phyloP scores from a whole-genome alignment of 192 early-diverging fungal genomes.

The Podila verticillata region DNA sequence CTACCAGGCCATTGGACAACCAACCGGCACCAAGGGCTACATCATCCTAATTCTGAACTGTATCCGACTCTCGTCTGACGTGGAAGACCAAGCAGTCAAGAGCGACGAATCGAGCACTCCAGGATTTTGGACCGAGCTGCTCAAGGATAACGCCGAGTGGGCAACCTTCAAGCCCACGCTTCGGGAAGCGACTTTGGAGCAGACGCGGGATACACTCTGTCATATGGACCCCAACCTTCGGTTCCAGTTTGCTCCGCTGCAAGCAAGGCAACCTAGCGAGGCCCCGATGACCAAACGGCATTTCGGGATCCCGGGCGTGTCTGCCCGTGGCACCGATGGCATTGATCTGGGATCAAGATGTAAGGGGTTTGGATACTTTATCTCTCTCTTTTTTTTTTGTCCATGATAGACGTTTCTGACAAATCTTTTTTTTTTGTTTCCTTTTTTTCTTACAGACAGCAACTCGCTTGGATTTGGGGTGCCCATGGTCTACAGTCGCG shows the following conservation, averaged over 20 bases:
- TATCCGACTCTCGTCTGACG: constrained; percentile 32
- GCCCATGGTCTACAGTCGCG: constrained; percentile 38
- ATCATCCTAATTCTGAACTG: constrained; percentile 47
- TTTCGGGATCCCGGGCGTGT: constrained; percentile 37
- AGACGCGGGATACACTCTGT: constrained; percentile 34
- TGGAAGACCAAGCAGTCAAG: constrained; percentile 5
- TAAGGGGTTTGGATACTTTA: too few species aligned
- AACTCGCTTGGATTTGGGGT: constrained; percentile 50
- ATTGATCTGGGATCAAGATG: constrained; percentile 47
- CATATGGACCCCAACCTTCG: constrained; percentile 42
- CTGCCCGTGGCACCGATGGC: constrained; percentile 39
- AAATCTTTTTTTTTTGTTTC: background rate
- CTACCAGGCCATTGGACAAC: constrained; percentile 10
- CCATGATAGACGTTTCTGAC: background rate
- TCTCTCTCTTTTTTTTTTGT: background rate
- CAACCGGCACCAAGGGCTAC: constrained; percentile 39
- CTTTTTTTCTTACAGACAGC: constrained; percentile 3
- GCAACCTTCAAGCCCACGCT: constrained; percentile 14
- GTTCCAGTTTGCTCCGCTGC: constrained; percentile 49
- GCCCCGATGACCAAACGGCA: constrained; percentile 39
- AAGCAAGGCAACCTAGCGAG: constrained; percentile 32
- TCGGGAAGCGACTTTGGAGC: constrained; percentile 36
- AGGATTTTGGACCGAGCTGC: constrained; percentile 25
- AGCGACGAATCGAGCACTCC: background rate
- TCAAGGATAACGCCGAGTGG: constrained; percentile 13